Evolutionary conservation across 139 green algal species (phyloP), one percentile per base, ranked within the genome.

Genomic region (Closterium sp.): DNA sequence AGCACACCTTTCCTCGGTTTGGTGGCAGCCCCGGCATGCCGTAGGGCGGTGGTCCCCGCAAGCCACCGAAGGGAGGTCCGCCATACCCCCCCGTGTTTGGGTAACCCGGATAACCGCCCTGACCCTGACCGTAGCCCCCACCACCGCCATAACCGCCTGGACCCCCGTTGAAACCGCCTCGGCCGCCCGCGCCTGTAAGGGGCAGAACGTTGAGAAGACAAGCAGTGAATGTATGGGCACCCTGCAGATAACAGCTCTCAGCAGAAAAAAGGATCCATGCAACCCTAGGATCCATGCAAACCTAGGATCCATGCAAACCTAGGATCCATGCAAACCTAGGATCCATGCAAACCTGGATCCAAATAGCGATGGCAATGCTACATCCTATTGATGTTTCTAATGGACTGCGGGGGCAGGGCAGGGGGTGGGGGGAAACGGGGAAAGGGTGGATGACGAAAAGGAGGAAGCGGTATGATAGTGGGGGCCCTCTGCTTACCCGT

Each of bases 401-500:
- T n/a, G n/a, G n/a, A n/a, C n/a, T n/a, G n/a, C n/a, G n/a, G n/a
- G n/a, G 6, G 81, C 5, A 86, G 7, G 5, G 30, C 81, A 86
- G 4, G 86, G 34, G 31, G 7, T 31, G 31, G 5, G 5, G 31
- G 34, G 86, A 7, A 89, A 89, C 4, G 86, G 34, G 36, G 36
- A 6, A 55, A 55, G 36, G 36, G 36, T 55, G 36, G 6, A 6
- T 55, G 36, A 55, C 36, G 6, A 55, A 55, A 66, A 10, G 6
- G 1, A 1, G 21, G 43, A 16, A 66, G 9, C 21, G 43, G 21
- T 66, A 66, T 76, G 55, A 76, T 76, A 76, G 25, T 19, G 55
- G 4, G 23, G 55, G 55, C 2, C 55, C 55, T 76, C 55, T 89
- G n/a, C 89, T 93, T n/a, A 93, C 91, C 88, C 1, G n/a, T n/a